Base-by-base conservation (phyloP, 202 grass and related monocot species). In the Dendrocalamus latiflorus region DNA sequence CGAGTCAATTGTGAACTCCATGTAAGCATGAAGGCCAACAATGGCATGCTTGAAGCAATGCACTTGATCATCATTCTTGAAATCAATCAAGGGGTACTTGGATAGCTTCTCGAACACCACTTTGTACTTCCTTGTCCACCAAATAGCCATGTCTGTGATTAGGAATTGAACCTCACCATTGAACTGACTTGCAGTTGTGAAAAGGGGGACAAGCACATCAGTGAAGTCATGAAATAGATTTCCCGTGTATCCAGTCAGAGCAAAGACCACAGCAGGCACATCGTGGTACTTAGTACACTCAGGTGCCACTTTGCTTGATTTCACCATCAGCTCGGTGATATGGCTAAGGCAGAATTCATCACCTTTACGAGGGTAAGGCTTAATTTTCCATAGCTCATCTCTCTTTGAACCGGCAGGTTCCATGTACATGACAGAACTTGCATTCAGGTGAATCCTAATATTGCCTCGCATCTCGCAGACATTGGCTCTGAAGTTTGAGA, bases 191-290 rank as follows among this genome's bases (percentile, higher is more conserved):
- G 94, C 86, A 2, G 94, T 92, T 0, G 91, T 84, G 88, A 97
- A 97, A 44, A 97, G 86, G 10, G 94, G 94, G 18, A 97, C 89
- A 38, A 97, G 85, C 64, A 94, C 79, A 71, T 97, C 94, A 0
- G 86, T 94, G 83, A 92, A 97, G 80, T 94, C 94, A 65, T 97
- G 94, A 70, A 94, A 97, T 22, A 92, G 79, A 73, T 97, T 97
- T 64, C 94, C 94, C 1, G 88, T 92, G 79, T 80, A 94, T 24
- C 91, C 94, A 34, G 91, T 93, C 25, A 87, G 67, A 38, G 94
- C 62, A 79, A 97, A 97, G 28, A 97, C 69, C 75, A 94, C 87
- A 4, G 83, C 94, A 9, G 94, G 77, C 50, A 91, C 83, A 24
- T 84, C 58, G 66, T 94, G 94, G 63, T 81, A 81, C 71, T 81